phyloP scores from a whole-genome alignment of 495 filamentous ascomycete genomes.

The Echria macrotheca region DNA sequence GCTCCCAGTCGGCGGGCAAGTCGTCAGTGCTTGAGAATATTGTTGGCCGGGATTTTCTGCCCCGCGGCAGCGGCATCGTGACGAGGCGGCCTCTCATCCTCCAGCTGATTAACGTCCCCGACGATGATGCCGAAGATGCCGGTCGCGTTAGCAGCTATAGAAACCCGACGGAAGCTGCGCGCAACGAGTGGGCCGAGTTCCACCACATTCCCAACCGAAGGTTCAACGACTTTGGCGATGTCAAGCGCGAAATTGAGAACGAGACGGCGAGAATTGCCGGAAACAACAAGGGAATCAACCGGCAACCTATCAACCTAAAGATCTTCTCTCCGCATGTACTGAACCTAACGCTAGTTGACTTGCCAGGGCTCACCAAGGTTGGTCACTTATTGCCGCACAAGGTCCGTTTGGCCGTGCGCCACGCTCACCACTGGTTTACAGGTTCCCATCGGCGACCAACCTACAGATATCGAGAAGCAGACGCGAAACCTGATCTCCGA shows the following conservation, averaged over 20 bases:
- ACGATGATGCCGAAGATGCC: conserved; percentile 63
- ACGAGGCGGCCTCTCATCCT: conserved; percentile 91
- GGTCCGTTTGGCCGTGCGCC: conserved; percentile 1
- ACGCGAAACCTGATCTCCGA: conserved; percentile 94
- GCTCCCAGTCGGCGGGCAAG: conserved; percentile 97
- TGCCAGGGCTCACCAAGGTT: conserved; percentile 95
- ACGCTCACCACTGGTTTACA: conserved; percentile 24
- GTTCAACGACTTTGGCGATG: conserved; percentile 86
- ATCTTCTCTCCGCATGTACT: conserved; percentile 98
- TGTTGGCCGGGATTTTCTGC: conserved; percentile 94
- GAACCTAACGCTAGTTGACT: conserved; percentile 91
- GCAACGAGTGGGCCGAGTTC: conserved; percentile 91
- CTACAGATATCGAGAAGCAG: conserved; percentile 97
- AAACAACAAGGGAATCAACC: conserved; percentile 97
- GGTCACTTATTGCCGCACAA: conserved; percentile 13
- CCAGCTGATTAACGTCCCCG: conserved; percentile 95
- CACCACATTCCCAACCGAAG: conserved; percentile 85
- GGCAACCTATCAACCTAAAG: conserved; percentile 96
- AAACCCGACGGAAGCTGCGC: conserved; percentile 39
- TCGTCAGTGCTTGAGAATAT: conserved; percentile 99
- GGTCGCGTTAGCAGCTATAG: conserved; percentile 49
- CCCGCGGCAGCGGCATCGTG: conserved; percentile 93
- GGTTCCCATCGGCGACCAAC: conserved; percentile 97
- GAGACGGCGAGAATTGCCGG: conserved; percentile 94
- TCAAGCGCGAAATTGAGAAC: conserved; percentile 95